Base-by-base conservation (phyloP, 257 asterid genomes). In the Ehretia macrophylla region DNA sequence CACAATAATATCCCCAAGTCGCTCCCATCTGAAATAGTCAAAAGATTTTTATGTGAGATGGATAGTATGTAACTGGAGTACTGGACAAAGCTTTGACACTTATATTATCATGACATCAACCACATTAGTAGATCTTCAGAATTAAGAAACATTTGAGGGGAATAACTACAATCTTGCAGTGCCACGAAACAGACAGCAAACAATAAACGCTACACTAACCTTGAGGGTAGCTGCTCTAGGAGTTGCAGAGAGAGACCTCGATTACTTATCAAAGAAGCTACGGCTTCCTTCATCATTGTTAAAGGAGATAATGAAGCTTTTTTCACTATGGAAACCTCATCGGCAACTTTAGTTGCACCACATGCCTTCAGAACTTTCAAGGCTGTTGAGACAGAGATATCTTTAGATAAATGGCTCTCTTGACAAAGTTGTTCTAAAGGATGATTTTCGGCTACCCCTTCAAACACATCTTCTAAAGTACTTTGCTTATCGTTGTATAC, bases 1-100 rank as follows among this genome's bases (percentile, higher is more conserved):
- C 68, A 93, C 95, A 55, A 69, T 56, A 56, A 93, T 75, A 72
- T 86, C 96, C 51, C 99, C 97, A 37, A 93, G 83, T 23, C 91
- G 84, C 71, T 93, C 97, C 99, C 99, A 93, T 74, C 99, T 93
- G 81, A 75, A 32, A 66, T 51, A 66, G 56, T 58, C 0, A 11
- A 65, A 35, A 62, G 19, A 52, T 49, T 54, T 61, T 50, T 47
- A 60, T 37, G 10, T 0, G 6, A 5, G 20, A 49, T 21, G 20
- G 17, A 48, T 19, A 8, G 20, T 49, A 4, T n/a, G n/a, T n/a
- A n/a, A n/a, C n/a, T n/a, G n/a, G n/a, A n/a, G n/a, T n/a, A 9
- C 54, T 9, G 21, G 35, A 27, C 35, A 27, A 27, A 27, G 54
- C 21, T 0, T 12, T 49, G 23, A 49, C 10, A 49, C 16, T 17